Evolutionary conservation across 345 rosid genomes (phyloP).

Genomic region (Salix arbutifolia): DNA sequence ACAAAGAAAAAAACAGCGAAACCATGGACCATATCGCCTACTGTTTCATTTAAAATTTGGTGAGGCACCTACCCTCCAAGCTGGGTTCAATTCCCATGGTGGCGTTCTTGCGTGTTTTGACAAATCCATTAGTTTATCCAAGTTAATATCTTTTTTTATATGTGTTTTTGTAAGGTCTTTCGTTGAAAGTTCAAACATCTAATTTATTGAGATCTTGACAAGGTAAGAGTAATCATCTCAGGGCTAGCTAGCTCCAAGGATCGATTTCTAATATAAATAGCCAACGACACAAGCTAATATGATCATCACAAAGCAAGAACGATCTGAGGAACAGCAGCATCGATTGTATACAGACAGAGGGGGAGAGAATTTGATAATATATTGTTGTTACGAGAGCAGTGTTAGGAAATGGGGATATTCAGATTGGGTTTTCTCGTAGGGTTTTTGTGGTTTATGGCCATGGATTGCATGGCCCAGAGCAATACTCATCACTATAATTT

Average conservation of each 20-base stretch:
- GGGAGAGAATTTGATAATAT: not conserved
- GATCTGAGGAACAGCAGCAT: not conserved
- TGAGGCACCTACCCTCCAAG: too few relatives aligned
- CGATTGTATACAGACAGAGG: too few relatives aligned
- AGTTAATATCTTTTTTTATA: accelerated
- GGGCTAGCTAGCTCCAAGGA: too few relatives aligned
- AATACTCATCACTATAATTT: constrained; percentile 1
- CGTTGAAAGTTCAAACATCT: too few relatives aligned
- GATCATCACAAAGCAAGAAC: not conserved
- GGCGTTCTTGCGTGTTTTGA: too few relatives aligned
- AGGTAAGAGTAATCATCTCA: too few relatives aligned
- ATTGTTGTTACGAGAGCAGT: not conserved
- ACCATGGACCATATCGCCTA: too few relatives aligned
- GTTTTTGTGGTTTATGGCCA: not conserved
- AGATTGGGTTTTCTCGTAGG: not conserved
- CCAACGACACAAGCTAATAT: not conserved
- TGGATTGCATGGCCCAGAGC: not conserved
- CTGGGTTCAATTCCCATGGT: not conserved
- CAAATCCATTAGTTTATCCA: not conserved
- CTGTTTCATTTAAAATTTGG: too few relatives aligned
- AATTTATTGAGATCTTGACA: too few relatives aligned
- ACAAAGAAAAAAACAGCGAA: too few relatives aligned
- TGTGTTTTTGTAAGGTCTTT: too few relatives aligned
- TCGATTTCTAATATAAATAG: not conserved
- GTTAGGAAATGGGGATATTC: not conserved